Evolutionary conservation across 179 eudicot genomes (phyloP).

Genomic region (Drosera spatulata): DNA sequence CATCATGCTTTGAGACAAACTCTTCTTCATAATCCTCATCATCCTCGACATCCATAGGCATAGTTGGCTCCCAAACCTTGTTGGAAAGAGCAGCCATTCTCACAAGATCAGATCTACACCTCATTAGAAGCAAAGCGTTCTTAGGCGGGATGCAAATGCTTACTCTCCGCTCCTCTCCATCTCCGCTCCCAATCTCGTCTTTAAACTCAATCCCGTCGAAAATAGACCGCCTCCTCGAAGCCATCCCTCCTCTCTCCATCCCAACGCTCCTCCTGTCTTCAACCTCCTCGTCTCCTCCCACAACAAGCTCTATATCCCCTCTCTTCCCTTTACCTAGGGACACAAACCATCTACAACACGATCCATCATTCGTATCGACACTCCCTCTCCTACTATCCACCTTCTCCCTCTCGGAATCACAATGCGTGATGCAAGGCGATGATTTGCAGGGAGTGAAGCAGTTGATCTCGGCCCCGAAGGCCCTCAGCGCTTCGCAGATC

Average conservation of each 20-base stretch:
- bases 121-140: conserved; percentile 77
- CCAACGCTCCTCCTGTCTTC: conserved; percentile 6
- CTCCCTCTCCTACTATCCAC: conserved; percentile 5
- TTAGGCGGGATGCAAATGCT: conserved; percentile 73
- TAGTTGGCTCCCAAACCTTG: conserved; percentile 34
- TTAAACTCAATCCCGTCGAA: conserved; percentile 52
- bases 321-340: conserved; percentile 31
- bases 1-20: conserved; percentile 1
- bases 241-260: conserved; percentile 19
- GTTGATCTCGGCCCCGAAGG: conserved; percentile 56
- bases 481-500: conserved; percentile 59
- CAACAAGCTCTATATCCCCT: conserved; percentile 62
- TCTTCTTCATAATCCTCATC: conserved; percentile 2
- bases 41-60: conserved; percentile 10
- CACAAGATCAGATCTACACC: conserved; percentile 87
- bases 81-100: conserved; percentile 59
- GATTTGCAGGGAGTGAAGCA: conserved; percentile 66
- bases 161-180: conserved; percentile 27
- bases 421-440: conserved; percentile 28
- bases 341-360: conserved; percentile 47
- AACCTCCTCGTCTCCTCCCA: conserved; percentile 34
- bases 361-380: conserved; percentile 1
- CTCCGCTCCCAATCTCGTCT: conserved; percentile 27
- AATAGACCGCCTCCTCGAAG: conserved; percentile 36
- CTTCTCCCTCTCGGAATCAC: conserved; percentile 7